Evolutionary conservation across 2,329 filamentous ascomycete species (phyloP), one percentile per base, ranked within the genome.

Genomic region (Fusarium drepaniforme): DNA sequence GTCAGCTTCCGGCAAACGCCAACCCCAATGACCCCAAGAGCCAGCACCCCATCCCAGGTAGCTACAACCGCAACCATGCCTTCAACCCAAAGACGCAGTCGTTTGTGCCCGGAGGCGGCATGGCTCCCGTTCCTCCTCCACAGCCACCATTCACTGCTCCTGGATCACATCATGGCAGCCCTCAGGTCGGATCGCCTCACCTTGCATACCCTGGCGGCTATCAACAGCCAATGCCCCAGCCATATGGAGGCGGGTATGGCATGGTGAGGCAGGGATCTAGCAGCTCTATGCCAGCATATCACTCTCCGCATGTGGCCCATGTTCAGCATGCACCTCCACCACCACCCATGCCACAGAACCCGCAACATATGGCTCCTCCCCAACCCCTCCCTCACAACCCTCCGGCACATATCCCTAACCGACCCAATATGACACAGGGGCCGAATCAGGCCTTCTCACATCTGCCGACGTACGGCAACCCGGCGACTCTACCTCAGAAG

Each of bases 61-160:
- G 93, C 83, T 97, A 90, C 76, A 94, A 93, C 80, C 90, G 95
- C 68, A 84, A 84, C 62, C 94, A 95, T 78, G 91, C 93, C 15
- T 98, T 98, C 85, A 98, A 98, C 80, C 96, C 96, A 1, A 96
- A 97, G 84, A 98, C 94, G 18, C 94, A 97, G 80, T 94, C 96
- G 0, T 98, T 98, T 82, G 90, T 98, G 28, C 96, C 96, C 57
- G 82, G 84, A 21, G 80, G 90, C 73, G 85, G 86, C 30, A 86
- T 89, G 81, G 83, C 85, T 35, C 84, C 87, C 5, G 85, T 87
- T 74, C 87, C 86, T 46, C 84, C 84, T 37, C 84, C 87, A 8
- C 84, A 86, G 71, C 85, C 85, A 18, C 85, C 86, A 1, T 90
- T 87, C 71, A 86, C 83, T 51, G 86, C 86, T 38, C 84, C 84